Evolutionary conservation across 2,329 filamentous ascomycete genomes (phyloP).

Genomic region (Cryphonectria japonica): DNA sequence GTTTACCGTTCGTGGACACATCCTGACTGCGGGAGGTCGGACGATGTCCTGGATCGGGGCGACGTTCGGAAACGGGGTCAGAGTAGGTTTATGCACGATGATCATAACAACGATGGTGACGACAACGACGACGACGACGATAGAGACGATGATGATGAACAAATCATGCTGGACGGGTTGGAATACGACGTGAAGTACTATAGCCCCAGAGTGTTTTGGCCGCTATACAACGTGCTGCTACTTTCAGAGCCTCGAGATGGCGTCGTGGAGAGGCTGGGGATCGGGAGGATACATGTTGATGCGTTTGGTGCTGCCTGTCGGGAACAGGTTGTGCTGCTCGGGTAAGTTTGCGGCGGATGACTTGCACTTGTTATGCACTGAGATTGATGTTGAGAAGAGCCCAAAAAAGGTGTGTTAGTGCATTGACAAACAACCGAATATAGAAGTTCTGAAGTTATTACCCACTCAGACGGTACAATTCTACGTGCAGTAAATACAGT

Average conservation of each 20-base stretch:
- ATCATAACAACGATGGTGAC: background rate
- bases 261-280: conserved; percentile 21
- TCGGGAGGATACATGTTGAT: conserved; percentile 25
- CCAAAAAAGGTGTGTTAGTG: background rate
- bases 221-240: conserved; percentile 20
- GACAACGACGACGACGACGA: background rate
- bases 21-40: conserved; percentile 6
- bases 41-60: background rate
- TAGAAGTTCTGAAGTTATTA: background rate
- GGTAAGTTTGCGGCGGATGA: background rate
- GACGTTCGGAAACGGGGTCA: background rate
- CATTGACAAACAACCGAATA: background rate
- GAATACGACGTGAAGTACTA: conserved; percentile 14
- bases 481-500: background rate
- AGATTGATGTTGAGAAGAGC: background rate
- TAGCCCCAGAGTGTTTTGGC: conserved; percentile 13
- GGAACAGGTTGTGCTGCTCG: conserved; percentile 3
- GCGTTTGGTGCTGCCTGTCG: conserved; percentile 13
- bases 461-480: background rate
- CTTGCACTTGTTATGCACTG: background rate
- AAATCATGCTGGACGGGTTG: background rate
- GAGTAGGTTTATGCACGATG: background rate
- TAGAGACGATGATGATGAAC: background rate
- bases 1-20: conserved; percentile 20
- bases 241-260: conserved; percentile 10